A percentile compares a stretch with the other conserved stretches of the same genome.
Conservation (phyloP, 257 asterid genomes). For the Coffea canephora region DNA sequence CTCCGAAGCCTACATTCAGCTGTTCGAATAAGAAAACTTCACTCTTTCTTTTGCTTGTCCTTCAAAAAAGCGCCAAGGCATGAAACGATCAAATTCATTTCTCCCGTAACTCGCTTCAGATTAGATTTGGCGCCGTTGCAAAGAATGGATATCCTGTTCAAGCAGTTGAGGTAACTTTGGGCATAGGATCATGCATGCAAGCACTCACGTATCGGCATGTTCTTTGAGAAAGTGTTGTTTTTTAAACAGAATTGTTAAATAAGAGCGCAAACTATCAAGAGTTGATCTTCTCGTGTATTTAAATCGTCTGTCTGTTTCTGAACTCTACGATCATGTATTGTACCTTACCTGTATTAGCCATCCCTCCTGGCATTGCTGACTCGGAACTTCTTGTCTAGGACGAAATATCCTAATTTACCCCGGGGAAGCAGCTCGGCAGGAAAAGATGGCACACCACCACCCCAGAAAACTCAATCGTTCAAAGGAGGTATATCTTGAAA, state of each 20-base stretch:
- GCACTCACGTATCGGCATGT: neutral
- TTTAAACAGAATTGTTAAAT: neutral
- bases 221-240: neutral
- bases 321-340: neutral
- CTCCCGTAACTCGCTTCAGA: conserved; percentile 14
- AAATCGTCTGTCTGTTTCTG: neutral
- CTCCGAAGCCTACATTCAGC: conserved; percentile 27
- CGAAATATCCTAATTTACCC: conserved; percentile 30
- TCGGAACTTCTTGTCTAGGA: conserved; percentile 26
- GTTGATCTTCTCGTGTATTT: neutral
- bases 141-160: conserved; percentile 52
- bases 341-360: neutral
- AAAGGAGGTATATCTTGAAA: conserved; percentile 33
- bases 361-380: conserved; percentile 2
- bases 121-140: conserved; percentile 16
- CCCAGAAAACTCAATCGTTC: conserved; percentile 42
- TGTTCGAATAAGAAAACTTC: conserved; percentile 8
- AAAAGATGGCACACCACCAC: conserved; percentile 36
- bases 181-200: neutral
- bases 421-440: conserved; percentile 36
- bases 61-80: conserved; percentile 43
- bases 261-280: neutral
- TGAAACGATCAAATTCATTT: conserved; percentile 24
- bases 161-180: conserved; percentile 57
- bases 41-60: conserved; percentile 31